These are phyloP conservation scores for Aphanomyces euteiches DNA, from an alignment of 352 stramenopile genomes.

Conservation along the genomic window DNA sequence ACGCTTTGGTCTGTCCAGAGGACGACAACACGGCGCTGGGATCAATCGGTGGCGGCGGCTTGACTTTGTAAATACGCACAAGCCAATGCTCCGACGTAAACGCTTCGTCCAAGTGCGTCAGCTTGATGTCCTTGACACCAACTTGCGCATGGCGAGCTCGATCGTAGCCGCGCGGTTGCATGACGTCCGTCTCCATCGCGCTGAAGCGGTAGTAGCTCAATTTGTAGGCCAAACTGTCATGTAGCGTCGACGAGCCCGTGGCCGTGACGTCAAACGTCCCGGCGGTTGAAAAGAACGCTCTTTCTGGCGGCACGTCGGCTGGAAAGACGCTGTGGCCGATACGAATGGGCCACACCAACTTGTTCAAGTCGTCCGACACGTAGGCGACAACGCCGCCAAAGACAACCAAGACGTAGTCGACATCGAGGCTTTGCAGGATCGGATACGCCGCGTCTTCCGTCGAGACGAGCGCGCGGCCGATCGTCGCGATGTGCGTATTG, in stretches of 20 bases:
- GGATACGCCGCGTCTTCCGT: conserved; percentile 85
- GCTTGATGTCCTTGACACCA: conserved; percentile 87
- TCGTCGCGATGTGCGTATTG: conserved; percentile 68
- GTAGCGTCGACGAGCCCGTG: conserved; percentile 75
- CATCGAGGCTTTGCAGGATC: conserved; percentile 88
- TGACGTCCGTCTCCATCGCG: conserved; percentile 83
- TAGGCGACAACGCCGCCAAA: conserved; percentile 87
- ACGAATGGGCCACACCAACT: conserved; percentile 91
- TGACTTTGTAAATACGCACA: conserved; percentile 93
- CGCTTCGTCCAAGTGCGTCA: conserved; percentile 89
- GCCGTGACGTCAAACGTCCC: conserved; percentile 83
- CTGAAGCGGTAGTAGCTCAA: conserved; percentile 92
- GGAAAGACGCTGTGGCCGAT: conserved; percentile 84
- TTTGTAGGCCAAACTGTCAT: conserved; percentile 93
- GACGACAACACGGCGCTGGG: conserved; percentile 64
- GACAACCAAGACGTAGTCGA: conserved; percentile 91
- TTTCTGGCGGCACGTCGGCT: conserved; percentile 81
- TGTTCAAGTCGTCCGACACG: conserved; percentile 89
- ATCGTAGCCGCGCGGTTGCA: conserved; percentile 78
- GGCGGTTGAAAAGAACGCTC: conserved; percentile 80
- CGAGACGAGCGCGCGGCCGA: conserved; percentile 67
- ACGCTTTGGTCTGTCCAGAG: conserved; percentile 49
- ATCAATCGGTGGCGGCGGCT: conserved; percentile 82
- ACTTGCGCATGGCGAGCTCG: conserved; percentile 82
- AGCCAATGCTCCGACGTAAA: conserved; percentile 96